Evolutionary conservation across 768 basidiomycete genomes (phyloP).

Genomic region (Dioszegia aurantiaca): DNA sequence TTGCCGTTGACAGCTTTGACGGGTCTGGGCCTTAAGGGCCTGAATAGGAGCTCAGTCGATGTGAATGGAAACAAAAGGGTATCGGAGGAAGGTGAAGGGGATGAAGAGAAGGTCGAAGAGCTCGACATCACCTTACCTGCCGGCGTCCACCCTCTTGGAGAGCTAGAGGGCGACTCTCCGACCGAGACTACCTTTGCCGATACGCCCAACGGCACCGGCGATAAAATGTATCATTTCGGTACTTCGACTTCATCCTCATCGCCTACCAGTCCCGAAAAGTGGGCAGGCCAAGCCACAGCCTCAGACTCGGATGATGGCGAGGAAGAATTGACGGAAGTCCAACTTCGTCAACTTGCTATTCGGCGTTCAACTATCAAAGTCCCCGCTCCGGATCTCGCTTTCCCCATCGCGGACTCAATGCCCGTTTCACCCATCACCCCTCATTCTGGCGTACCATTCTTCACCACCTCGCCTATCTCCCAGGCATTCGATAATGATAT

Average conservation of each 20-base stretch:
- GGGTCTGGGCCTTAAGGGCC: not conserved
- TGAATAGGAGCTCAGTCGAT: not conserved
- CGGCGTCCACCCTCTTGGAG: not conserved
- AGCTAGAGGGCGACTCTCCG: not conserved
- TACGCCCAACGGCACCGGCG: no score
- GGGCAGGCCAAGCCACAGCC: not conserved
- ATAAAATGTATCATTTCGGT: not conserved
- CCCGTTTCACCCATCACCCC: constrained; percentile 9
- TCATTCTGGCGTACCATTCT: not conserved
- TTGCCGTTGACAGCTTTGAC: not conserved
- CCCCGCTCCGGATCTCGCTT: constrained; percentile 29
- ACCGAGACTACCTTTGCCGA: not conserved
- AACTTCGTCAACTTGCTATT: constrained; percentile 26
- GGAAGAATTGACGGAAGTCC: constrained; percentile 15
- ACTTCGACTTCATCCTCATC: not conserved
- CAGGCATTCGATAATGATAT: constrained; percentile 7
- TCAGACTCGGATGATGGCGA: constrained; percentile 5
- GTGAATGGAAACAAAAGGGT: not conserved
- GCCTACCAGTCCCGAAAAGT: not conserved
- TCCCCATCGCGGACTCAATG: constrained; percentile 28
- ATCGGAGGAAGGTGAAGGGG: constrained; percentile 2
- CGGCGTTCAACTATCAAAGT: constrained; percentile 33
- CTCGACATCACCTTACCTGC: constrained; percentile 3
- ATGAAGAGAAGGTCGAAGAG: constrained; percentile 5
- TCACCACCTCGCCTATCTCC: not conserved